Evolutionary conservation across 768 basidiomycete genomes (phyloP).

Genomic region (Kwoniella mangroviensis): DNA sequence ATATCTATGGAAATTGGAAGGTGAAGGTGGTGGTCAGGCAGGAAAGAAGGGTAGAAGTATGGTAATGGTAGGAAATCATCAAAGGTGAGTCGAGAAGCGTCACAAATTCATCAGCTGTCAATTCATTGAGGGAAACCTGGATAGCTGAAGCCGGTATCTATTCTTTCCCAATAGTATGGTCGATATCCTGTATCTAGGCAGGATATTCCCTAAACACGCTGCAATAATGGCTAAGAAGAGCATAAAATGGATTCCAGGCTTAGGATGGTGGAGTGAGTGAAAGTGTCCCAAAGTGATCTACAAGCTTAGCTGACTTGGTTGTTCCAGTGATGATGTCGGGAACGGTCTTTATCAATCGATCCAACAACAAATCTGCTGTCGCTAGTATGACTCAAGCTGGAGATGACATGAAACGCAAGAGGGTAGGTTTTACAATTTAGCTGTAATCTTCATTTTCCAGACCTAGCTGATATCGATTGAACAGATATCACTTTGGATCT

Average conservation of each 20-base stretch:
- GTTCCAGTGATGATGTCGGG: conserved; percentile 73
- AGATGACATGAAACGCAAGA: conserved; percentile 69
- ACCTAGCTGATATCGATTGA: conserved; percentile 12
- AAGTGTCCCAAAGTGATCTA: too few relatives aligned
- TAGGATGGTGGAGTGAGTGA: conserved; percentile 81
- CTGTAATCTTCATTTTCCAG: background rate
- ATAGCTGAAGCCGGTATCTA: conserved; percentile 36
- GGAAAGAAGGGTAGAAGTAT: conserved; percentile 65
- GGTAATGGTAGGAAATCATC: conserved; percentile 84
- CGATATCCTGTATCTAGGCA: conserved; percentile 72
- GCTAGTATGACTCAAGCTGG: conserved; percentile 77
- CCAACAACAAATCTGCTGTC: conserved; percentile 73
- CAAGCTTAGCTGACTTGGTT: background rate
- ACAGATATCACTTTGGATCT: conserved; percentile 84
- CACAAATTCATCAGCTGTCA: conserved; percentile 2
- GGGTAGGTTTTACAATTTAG: conserved; percentile 41
- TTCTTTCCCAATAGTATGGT: conserved; percentile 44
- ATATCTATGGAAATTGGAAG: conserved; percentile 61
- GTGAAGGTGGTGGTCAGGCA: conserved; percentile 32
- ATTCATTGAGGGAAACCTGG: background rate
- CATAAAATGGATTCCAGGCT: conserved; percentile 74
- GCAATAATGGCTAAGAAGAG: conserved; percentile 93
- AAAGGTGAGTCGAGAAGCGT: conserved; percentile 66
- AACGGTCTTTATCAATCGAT: conserved; percentile 89
- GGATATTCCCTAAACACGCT: conserved; percentile 78